Evolutionary conservation across 2,329 filamentous ascomycete species (phyloP).

Genomic region (Fusarium illudens): DNA sequence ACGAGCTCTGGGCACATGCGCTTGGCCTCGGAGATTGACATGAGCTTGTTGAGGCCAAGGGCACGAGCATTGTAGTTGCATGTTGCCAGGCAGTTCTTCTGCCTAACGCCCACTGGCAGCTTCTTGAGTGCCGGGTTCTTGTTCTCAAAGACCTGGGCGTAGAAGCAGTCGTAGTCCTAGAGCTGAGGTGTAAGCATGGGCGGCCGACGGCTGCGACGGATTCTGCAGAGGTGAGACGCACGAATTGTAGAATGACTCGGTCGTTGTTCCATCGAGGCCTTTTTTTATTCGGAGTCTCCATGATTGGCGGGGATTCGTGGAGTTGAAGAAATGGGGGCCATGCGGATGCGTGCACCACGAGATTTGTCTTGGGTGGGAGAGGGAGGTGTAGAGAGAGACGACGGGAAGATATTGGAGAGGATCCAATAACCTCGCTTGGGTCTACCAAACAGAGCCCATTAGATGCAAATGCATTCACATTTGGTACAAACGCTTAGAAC

Average conservation of each 20-base stretch:
- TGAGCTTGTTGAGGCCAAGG: slow-evolving; percentile 80
- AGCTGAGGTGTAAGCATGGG: slow-evolving; percentile 21
- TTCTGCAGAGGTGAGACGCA: slow-evolving; percentile 54
- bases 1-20: slow-evolving; percentile 83
- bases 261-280: slow-evolving; percentile 63
- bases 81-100: slow-evolving; percentile 92
- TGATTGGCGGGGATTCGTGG: slow-evolving; percentile 26
- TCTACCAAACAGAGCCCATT: not conserved
- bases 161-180: slow-evolving; percentile 90
- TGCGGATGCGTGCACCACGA: not conserved
- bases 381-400: too few species aligned
- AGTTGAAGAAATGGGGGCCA: slow-evolving; percentile 5
- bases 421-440: not conserved
- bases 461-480: not conserved
- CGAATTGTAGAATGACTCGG: slow-evolving; percentile 83
- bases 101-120: slow-evolving; percentile 82
- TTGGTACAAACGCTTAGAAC: not conserved
- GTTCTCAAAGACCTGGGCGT: slow-evolving; percentile 88
- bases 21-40: slow-evolving; percentile 83
- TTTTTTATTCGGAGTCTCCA: slow-evolving; percentile 45
- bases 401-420: not conserved
- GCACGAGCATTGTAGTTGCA: slow-evolving; percentile 92
- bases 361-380: not conserved
- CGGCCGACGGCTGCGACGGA: not conserved
- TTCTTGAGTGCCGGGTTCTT: slow-evolving; percentile 77